Base-by-base conservation (phyloP, 306 rosid species). In the Nissolia schottii region DNA sequence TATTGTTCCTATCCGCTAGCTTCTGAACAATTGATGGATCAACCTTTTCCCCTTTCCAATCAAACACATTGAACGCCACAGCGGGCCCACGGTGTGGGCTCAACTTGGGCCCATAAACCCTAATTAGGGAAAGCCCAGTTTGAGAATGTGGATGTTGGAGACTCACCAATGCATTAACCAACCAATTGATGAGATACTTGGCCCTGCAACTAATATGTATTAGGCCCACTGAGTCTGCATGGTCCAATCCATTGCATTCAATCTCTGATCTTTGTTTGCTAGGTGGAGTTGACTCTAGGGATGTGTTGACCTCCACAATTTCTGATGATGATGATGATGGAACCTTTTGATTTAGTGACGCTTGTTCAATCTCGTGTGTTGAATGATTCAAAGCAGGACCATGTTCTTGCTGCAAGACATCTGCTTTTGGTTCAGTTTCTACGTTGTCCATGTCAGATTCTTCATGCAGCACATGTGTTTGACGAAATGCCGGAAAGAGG, bases 21-120 rank as follows among this genome's bases (percentile, higher is more conserved):
- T 85, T 89, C 78, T 89, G 96, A 10, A 89, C 92, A 8, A 89
- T 25, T 0, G 6, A 7, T 1, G 92, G 89, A 22, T 89, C 80
- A 20, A 87, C 71, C 60, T 87, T 87, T 16, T 89, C 96, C 56
- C 90, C 92, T 80, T 87, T 87, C 96, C 96, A 89, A 18, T 89
- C 96, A 66, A 87, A 87, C 4, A 89, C 75, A 45, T 89, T 89
- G 71, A 89, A 89, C 6, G 92, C 90, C 48, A 89, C n/a, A 5
- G 85, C 80, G 0, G 85, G 82, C 18, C 96, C 96, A 60, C 96
- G 75, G 28, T 85, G 80, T 7, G 65, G 12, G 15, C 57, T 79
- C 9, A 87, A 62, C 15, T 85, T 83, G 0, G 92, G 87, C 18
- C 96, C 92, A 63, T 87, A 87, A 53, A 89, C 79, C 76, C 74